Conservation (phyloP, 2,329 filamentous ascomycete genomes). For the Rhytidhysteron rufulum region DNA sequence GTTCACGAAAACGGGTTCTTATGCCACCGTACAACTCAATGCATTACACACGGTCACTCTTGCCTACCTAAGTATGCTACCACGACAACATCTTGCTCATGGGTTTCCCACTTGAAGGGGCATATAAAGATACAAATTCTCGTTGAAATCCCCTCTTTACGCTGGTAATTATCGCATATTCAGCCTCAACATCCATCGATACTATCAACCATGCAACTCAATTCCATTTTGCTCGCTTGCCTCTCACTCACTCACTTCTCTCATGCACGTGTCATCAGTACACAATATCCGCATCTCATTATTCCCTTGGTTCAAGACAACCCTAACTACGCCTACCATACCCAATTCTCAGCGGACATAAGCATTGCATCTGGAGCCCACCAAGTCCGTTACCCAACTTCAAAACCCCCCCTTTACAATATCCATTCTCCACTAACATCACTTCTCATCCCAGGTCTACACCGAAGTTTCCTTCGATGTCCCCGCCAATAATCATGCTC, state of each 20-base stretch:
- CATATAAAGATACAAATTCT: too few species aligned
- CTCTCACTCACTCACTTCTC: constrained; percentile 3
- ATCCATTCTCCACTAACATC: neutral
- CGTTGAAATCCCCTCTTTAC: too few species aligned
- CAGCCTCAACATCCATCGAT: too few species aligned
- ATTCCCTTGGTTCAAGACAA: constrained; percentile 22
- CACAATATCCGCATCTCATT: constrained; percentile 30
- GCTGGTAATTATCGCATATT: too few species aligned
- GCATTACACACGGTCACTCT: too few species aligned
- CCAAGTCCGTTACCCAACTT: neutral
- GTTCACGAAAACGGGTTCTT: too few species aligned
- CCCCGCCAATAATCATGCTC: constrained; percentile 18
- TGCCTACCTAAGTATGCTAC: too few species aligned
- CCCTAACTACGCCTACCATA: constrained; percentile 19
- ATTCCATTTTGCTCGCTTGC: constrained; percentile 10
- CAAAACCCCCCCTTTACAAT: constrained; percentile 10
- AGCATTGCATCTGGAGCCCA: constrained; percentile 4
- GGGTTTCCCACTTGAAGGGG: too few species aligned
- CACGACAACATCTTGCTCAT: too few species aligned
- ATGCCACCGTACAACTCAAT: too few species aligned
- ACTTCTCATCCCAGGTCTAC: constrained; percentile 11
- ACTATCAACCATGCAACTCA: constrained; percentile 20
- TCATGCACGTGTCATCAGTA: constrained; percentile 8
- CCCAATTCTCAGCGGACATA: constrained; percentile 18
- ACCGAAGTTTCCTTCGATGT: constrained; percentile 32